Evolutionary conservation across 176 grass and related monocot genomes (phyloP).

Genomic region (Melocanna baccifera): DNA sequence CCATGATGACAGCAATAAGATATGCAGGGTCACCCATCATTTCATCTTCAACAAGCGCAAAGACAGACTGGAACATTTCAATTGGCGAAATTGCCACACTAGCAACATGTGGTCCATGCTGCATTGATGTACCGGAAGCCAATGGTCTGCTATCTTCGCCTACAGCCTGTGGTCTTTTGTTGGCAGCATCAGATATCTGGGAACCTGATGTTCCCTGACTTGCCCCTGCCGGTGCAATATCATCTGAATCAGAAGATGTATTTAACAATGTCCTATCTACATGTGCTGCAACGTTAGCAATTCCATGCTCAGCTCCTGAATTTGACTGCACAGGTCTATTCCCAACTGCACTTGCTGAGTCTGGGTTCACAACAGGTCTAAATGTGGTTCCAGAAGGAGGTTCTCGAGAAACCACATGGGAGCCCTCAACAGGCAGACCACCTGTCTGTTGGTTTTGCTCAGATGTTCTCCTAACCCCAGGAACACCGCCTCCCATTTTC

Average conservation of each 20-base stretch:
- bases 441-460: conserved; percentile 53
- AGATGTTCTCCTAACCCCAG: conserved; percentile 46
- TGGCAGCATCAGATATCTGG: conserved; percentile 22
- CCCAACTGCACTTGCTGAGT: conserved; percentile 25
- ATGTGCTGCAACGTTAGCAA: conserved; percentile 34
- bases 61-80: conserved; percentile 85
- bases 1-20: conserved; percentile 71
- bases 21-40: conserved; percentile 87
- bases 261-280: conserved; percentile 33
- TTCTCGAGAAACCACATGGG: conserved; percentile 32
- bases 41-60: conserved; percentile 87
- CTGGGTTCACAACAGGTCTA: conserved; percentile 32
- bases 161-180: conserved; percentile 41
- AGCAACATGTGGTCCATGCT: conserved; percentile 48
- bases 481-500: conserved; percentile 45
- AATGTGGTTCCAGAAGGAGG: conserved; percentile 15
- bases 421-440: conserved; percentile 29
- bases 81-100: conserved; percentile 71
- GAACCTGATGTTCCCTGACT: conserved; percentile 17
- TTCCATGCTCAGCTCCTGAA: conserved; percentile 30
- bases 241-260: conserved; percentile 59
- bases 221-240: conserved; percentile 26
- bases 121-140: conserved; percentile 49
- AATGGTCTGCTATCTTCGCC: conserved; percentile 49
- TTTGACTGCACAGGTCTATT: conserved; percentile 40